Evolutionary conservation across 139 green algal species (phyloP), one percentile per base, ranked within the genome.

Genomic region (Pleodorina starrii): DNA sequence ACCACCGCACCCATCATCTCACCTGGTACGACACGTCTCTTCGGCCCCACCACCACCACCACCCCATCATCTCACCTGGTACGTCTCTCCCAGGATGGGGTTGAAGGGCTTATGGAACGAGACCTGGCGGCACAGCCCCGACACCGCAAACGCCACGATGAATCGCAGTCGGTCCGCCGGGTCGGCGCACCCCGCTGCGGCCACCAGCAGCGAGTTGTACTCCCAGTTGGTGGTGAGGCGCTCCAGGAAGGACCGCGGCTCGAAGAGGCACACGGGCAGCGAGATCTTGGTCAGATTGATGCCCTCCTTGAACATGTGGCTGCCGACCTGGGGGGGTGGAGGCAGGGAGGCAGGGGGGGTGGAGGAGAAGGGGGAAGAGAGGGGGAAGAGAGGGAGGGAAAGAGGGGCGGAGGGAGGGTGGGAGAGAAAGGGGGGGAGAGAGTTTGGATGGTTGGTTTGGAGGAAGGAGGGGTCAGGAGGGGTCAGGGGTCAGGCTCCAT

Each of bases 81-180:
- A 94, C 1, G 93, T 95, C 59, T 95, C 93, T 0, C 94, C 94
- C 73, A 96, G 73, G 42, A 96, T 95, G 5, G 94, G 94, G 82
- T 96, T 96, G 93, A 96, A 96, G 1, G 94, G 94, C 74, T 96
- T 96, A 88, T 92, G 60, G 71, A 91, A 92, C 1, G 89, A 93
- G 21, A 94, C 89, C 77, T 95, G 93, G 35, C 91, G 83, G 66
- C 91, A 88, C 27, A 97, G 89, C 17, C 94, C 94, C 5, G 87
- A 90, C 1, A 96, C 69, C 1, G 91, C 94, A 90, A 95, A 97
- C 0, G 91, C 94, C 16, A 96, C 90, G 36, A 95, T 83, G 42
- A n/a, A 89, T 57, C 81, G 50, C 83, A 93, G 75, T 27, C 90
- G 76, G 42, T 94, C 90, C 0, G 87, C 93, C n/a, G 94, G 92